Conservation (phyloP, 768 basidiomycete genomes). For the Leccinum fibrillosum region DNA sequence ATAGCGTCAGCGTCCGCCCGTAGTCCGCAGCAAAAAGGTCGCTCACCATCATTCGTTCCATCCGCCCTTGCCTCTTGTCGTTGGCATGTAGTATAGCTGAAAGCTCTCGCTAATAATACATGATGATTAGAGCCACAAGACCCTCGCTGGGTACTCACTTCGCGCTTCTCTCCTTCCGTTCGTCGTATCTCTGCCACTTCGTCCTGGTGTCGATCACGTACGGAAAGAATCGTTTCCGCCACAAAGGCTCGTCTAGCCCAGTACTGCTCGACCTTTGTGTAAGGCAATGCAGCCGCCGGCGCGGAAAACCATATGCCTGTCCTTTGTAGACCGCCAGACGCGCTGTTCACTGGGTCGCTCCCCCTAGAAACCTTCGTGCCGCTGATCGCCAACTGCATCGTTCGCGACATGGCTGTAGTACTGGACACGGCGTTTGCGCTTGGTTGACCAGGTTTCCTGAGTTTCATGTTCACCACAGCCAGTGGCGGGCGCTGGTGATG, state of each 20-base stretch:
- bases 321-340: constrained; percentile 6
- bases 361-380: constrained; percentile 1
- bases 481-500: neutral
- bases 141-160: constrained; percentile 33
- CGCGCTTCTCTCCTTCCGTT: constrained; percentile 44
- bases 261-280: constrained; percentile 47
- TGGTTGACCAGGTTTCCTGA: constrained; percentile 19
- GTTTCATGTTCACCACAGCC: constrained; percentile 19
- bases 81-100: constrained; percentile 37
- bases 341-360: neutral
- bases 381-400: constrained; percentile 28
- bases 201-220: constrained; percentile 44
- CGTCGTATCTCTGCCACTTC: constrained; percentile 45
- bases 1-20: constrained; percentile 11
- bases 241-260: constrained; percentile 67
- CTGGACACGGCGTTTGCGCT: neutral
- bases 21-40: constrained; percentile 1
- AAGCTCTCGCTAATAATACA: constrained; percentile 41
- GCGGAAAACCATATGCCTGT: constrained; percentile 16
- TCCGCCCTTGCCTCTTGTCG: constrained; percentile 44
- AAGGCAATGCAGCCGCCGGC: constrained; percentile 23
- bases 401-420: constrained; percentile 21
- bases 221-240: constrained; percentile 59
- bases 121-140: neutral
- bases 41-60: constrained; percentile 53